Evolutionary conservation across 176 grass and related monocot species (phyloP).

Genomic region (Coix lacrymajobi): DNA sequence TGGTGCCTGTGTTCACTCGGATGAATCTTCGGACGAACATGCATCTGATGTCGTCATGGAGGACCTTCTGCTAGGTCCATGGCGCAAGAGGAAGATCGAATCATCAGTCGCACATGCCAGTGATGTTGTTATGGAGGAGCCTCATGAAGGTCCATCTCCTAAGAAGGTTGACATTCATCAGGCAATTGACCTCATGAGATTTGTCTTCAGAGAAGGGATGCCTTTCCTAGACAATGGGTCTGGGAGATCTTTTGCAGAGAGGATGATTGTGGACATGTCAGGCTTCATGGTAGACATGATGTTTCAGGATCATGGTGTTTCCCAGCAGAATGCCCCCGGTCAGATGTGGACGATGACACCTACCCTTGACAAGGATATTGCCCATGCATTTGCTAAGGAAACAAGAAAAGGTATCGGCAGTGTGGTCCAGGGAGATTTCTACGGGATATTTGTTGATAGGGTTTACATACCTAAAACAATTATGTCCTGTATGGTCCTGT

Average conservation of each 20-base stretch:
- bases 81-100: background rate
- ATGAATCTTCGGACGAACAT: background rate
- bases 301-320: background rate
- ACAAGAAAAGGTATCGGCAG: slow-evolving; percentile 26
- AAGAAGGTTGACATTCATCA: slow-evolving; percentile 5
- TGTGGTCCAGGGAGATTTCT: slow-evolving; percentile 22
- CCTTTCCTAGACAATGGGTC: slow-evolving; percentile 33
- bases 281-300: background rate
- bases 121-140: background rate
- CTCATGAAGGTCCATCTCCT: background rate
- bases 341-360: background rate
- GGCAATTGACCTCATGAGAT: slow-evolving; percentile 25
- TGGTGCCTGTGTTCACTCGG: background rate
- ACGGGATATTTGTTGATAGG: slow-evolving; percentile 18
- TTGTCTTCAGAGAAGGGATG: slow-evolving; percentile 25
- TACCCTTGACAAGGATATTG: slow-evolving; percentile 26
- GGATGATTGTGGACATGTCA: slow-evolving; percentile 23
- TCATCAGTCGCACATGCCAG: background rate
- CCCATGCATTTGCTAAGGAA: slow-evolving; percentile 1
- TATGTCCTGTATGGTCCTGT: slow-evolving; percentile 9
- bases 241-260: slow-evolving; percentile 18
- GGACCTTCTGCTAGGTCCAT: background rate
- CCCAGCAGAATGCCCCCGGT: background rate
- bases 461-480: background rate
- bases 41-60: background rate